A percentile compares a stretch with the other conserved stretches of the same genome.
These are phyloP conservation scores for Heteromeles arbutifolia DNA, from an alignment of 306 rosid genomes.

Conservation along the genomic window DNA sequence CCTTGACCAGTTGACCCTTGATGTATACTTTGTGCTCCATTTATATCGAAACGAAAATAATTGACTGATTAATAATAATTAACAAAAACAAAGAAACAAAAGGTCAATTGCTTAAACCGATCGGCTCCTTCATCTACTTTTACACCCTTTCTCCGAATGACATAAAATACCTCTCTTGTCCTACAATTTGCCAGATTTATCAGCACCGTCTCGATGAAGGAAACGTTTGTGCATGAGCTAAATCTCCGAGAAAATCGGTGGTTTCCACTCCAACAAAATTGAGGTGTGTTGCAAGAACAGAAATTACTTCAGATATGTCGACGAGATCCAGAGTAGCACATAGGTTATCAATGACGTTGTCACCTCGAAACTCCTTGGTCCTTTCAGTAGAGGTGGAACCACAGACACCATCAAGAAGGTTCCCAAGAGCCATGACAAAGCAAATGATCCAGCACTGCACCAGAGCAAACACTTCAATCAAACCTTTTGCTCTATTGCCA, in stretches of 20 bases:
- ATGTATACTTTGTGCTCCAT: neutral
- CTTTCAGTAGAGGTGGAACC: slow-evolving; percentile 82
- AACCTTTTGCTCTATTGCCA: neutral
- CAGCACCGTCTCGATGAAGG: neutral
- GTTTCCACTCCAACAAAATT: slow-evolving; percentile 35
- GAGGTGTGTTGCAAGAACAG: slow-evolving; percentile 16
- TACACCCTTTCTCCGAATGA: slow-evolving; percentile 5
- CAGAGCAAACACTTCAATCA: slow-evolving; percentile 17
- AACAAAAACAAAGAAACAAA: neutral
- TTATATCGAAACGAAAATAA: neutral
- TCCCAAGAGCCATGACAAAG: slow-evolving; percentile 85
- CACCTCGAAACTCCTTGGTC: slow-evolving; percentile 84
- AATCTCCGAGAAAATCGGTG: slow-evolving; percentile 9
- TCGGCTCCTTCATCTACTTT: neutral
- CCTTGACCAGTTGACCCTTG: too few relatives aligned
- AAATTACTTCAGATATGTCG: slow-evolving; percentile 68
- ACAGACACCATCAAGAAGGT: slow-evolving; percentile 96
- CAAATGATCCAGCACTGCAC: slow-evolving; percentile 81
- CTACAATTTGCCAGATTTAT: neutral
- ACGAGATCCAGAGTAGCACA: slow-evolving; percentile 76
- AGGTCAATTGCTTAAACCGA: neutral
- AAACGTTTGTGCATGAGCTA: neutral
- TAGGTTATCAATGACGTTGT: slow-evolving; percentile 70
- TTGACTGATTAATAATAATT: neutral
- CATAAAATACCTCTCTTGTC: neutral